Base-by-base conservation (phyloP, 345 rosid genomes). In the Streptanthus diversifolius region DNA sequence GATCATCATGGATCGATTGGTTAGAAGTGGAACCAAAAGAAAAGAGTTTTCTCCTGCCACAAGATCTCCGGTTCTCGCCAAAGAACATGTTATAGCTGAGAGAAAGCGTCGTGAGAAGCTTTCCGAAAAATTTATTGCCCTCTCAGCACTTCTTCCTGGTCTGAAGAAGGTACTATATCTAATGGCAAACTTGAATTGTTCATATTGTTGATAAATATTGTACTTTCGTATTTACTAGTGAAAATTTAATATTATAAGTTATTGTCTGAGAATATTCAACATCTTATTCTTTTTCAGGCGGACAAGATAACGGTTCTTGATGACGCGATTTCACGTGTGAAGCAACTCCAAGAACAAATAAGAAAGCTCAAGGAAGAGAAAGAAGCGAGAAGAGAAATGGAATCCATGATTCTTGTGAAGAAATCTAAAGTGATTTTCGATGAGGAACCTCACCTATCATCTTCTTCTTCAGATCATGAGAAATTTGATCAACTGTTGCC, bases 61-160 rank as follows among this genome's bases (percentile, higher is more conserved):
- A 21, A 82, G 93, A 77, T 72, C 60, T 22, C 85, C 80, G 1
- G 21, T 80, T 5, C 78, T 80, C 60, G 87, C 91, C 8, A 83
- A 83, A 71, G 98, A 92, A 55, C 96, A 92, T 73, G 86, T 92
- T 5, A 51, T 89, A n/a, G 93, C 98, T 1, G 98, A 92, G 76
- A 79, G 96, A 78, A 89, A 89, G 66, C 84, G 98, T 1, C 84
- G 98, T 25, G 92, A 89, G 71, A 88, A 82, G 81, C 89, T 92
- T 48, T 84, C 82, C 65, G 85, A 88, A 72, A 79, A 81, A 7
- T 84, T 92, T 69, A 81, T 92, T 18, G 85, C 92, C 45, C 92
- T 92, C 43, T 88, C 93, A 0, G 80, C 88, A 49, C 77, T 92
- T 35, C 80, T 92, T 69, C 98, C 96, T 3, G 93, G 90, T 27